Evolutionary conservation across 2,329 filamentous ascomycete species (phyloP).

Genomic region (Sphaerulina musiva): DNA sequence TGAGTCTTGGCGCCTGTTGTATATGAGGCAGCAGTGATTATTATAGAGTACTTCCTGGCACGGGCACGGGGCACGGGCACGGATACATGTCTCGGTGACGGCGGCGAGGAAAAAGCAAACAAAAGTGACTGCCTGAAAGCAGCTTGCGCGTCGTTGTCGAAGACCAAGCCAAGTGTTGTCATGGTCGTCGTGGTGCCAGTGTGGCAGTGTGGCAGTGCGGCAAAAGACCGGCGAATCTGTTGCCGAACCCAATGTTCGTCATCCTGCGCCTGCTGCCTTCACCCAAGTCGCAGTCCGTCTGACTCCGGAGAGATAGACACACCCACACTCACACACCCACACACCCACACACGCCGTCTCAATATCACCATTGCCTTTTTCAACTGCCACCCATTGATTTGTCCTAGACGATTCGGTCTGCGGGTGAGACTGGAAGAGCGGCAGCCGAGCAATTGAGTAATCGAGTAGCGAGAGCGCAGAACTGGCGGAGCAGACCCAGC

Average conservation of each 20-base stretch:
- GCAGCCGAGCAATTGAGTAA: neutral
- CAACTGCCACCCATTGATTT: neutral
- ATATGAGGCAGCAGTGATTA: too few relatives aligned
- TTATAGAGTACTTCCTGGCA: too few relatives aligned
- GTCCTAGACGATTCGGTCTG: too few relatives aligned
- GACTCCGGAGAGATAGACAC: neutral
- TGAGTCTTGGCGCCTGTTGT: too few relatives aligned
- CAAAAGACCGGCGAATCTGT: neutral
- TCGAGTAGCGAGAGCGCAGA: neutral
- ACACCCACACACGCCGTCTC: too few relatives aligned
- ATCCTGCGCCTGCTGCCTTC: neutral
- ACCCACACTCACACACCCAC: neutral
- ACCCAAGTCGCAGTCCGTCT: neutral
- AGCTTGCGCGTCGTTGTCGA: neutral
- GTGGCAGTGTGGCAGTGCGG: neutral
- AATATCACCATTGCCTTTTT: neutral
- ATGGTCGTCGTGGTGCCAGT: neutral
- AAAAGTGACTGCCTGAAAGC: neutral
- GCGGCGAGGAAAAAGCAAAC: neutral
- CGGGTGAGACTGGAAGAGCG: neutral
- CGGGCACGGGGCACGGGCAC: too few relatives aligned
- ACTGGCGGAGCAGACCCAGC: conserved; percentile 6
- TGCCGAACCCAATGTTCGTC: neutral
- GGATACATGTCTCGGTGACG: neutral
- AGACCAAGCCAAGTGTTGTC: neutral